These are phyloP conservation scores for Coemansia sp. DNA, from an alignment of 192 early-diverging fungal species.

Conservation along the genomic window DNA sequence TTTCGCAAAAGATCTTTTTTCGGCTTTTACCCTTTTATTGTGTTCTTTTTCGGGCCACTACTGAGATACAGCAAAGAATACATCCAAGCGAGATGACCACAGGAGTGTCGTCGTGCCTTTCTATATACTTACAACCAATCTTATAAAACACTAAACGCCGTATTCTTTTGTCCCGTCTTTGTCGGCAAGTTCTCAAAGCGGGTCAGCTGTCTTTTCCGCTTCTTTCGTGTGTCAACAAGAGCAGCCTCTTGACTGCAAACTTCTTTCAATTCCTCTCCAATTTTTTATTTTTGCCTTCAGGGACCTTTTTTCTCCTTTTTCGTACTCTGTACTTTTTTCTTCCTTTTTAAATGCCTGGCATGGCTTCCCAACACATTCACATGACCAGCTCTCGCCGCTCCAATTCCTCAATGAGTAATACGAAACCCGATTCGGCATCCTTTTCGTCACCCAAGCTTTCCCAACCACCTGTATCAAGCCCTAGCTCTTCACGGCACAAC, in stretches of 20 bases:
- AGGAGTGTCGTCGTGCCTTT: neutral
- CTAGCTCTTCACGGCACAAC: neutral
- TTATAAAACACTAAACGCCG: neutral
- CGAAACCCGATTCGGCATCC: constrained; percentile 10
- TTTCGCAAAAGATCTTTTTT: neutral
- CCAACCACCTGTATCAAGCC: constrained; percentile 2
- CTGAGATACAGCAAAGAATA: neutral
- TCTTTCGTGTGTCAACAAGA: neutral
- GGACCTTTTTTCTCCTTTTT: constrained; percentile 5
- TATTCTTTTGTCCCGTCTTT: neutral
- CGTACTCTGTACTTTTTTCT: neutral
- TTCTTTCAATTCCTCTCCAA: neutral
- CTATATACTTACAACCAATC: neutral
- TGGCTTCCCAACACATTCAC: constrained; percentile 7
- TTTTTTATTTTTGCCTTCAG: neutral
- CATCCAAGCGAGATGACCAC: neutral
- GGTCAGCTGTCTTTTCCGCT: neutral
- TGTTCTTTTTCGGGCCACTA: neutral
- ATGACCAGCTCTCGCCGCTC: neutral
- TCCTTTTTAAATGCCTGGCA: constrained; percentile 2
- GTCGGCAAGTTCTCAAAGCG: neutral
- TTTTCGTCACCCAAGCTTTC: constrained; percentile 1
- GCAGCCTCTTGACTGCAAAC: neutral
- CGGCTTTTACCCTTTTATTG: neutral
- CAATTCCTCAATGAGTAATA: constrained; percentile 12